Base-by-base conservation (phyloP, 148 eudicot species). In the Rhododendron vialii region DNA sequence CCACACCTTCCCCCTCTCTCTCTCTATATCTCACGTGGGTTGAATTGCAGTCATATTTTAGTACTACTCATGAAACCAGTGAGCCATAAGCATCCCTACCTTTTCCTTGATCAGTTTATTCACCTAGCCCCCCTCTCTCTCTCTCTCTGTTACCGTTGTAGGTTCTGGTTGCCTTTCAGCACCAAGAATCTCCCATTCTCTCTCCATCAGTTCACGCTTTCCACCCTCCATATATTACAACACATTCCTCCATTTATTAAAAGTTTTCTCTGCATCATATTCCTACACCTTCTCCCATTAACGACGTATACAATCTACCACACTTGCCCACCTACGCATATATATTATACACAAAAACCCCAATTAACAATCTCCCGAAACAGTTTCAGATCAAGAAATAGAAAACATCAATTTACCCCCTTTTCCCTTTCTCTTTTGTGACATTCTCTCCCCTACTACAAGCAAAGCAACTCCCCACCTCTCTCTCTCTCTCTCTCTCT, bases 151-250 rank as follows among this genome's bases (percentile, higher is more conserved):
- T 26, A 36, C 69, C 38, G 9, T 24, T 26, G 69, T 33, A 78
- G 86, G 86, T 86, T 87, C 83, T 77, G 67, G 45, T 84, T 48
- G 86, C 81, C 88, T 63, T 41, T 84, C 55, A n/a, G 84, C 86
- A 43, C 51, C 75, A 84, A 74, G 83, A 81, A 81, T 84, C 88
- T 89, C 80, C 80, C 78, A 2, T 36, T 75, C 48, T 53, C 83
- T 86, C 88, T 84, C 86, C 89, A 38, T 76, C 38, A 48, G 36
- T 83, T 85, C 83, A 55, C 86, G 83, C 85, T 79, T 86, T 83
- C 84, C 78, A 20, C 80, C 17, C 17, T 5, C 24, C 53, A 3
- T 10, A 7, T 24, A 86, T 22, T 65, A 43, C 15, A 30, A n/a
- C 7, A 30, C 33, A 47, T 20, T 78, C 50, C 48, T 79, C 45